A percentile compares a stretch with the other conserved stretches of the same genome.
Conservation (phyloP, 2,329 filamentous ascomycete genomes). For the Aureobasidium melanogenum region DNA sequence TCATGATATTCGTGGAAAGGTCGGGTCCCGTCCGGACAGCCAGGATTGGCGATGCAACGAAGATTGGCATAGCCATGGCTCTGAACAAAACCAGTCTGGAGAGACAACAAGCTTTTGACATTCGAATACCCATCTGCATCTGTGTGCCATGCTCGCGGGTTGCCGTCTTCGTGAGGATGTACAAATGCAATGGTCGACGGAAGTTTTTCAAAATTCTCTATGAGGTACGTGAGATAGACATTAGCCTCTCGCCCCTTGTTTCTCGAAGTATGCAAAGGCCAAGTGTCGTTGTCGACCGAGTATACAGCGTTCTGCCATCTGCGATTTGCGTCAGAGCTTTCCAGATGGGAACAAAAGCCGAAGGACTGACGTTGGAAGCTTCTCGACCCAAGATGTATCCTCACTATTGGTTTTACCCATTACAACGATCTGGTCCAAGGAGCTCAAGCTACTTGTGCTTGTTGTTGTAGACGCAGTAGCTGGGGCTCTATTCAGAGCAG, state of each 20-base stretch:
- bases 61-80: conserved; percentile 46
- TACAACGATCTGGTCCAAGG: not conserved
- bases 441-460: not conserved
- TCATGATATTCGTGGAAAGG: conserved; percentile 29
- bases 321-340: not conserved
- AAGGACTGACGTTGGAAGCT: not conserved
- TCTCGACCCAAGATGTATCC: not conserved
- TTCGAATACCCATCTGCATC: conserved; percentile 17
- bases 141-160: conserved; percentile 14
- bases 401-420: not conserved
- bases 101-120: conserved; percentile 14
- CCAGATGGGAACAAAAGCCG: not conserved
- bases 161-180: conserved; percentile 21
- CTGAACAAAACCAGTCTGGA: conserved; percentile 41
- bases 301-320: not conserved
- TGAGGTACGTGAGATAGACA: conserved; percentile 40
- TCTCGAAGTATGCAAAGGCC: not conserved
- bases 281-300: not conserved
- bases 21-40: conserved; percentile 43
- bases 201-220: conserved; percentile 35
- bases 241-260: conserved; percentile 28
- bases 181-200: conserved; percentile 21
- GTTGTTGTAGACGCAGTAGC: not conserved
- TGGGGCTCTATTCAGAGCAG: not conserved
- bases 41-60: conserved; percentile 43